Conservation (phyloP, 2,329 filamentous ascomycete genomes). For the Moelleriella libera region DNA sequence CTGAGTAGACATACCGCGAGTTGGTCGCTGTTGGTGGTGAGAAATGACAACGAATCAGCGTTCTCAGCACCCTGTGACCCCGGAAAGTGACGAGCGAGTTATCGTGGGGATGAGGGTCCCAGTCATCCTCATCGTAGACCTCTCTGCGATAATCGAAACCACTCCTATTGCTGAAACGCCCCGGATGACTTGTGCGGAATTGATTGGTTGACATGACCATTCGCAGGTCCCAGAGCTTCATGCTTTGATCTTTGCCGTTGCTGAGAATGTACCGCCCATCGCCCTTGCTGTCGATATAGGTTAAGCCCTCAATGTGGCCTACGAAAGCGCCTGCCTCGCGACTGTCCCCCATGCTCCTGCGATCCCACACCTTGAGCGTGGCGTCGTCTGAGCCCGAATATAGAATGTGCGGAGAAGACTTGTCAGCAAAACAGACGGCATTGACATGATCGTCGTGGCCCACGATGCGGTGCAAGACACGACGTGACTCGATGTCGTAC, state of each 20-base stretch:
- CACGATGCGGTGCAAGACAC: conserved; percentile 57
- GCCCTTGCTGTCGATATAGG: conserved; percentile 56
- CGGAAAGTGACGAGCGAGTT: conserved; percentile 90
- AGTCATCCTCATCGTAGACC: conserved; percentile 49
- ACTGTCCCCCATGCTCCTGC: conserved; percentile 77
- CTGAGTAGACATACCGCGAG: conserved; percentile 84
- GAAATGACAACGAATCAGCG: conserved; percentile 90
- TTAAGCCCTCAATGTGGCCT: conserved; percentile 52
- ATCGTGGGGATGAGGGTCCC: conserved; percentile 55
- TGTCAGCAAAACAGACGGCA: conserved; percentile 89
- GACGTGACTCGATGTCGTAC: conserved; percentile 77
- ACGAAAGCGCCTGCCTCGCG: conserved; percentile 54
- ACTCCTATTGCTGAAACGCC: conserved; percentile 35
- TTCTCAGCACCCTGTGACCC: conserved; percentile 77
- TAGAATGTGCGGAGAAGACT: conserved; percentile 76
- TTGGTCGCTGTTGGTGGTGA: conserved; percentile 76
- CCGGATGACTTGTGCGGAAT: conserved; percentile 33
- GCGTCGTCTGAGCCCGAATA: conserved; percentile 94
- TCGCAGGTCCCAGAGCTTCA: conserved; percentile 92
- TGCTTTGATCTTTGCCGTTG: conserved; percentile 91
- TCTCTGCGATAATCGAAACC: conserved; percentile 65
- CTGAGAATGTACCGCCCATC: conserved; percentile 73
- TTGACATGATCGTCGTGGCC: conserved; percentile 88
- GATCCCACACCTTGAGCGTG: conserved; percentile 92
- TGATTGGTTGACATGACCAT: conserved; percentile 68